Evolutionary conservation across 1,284 basidiomycete genomes (phyloP), one percentile per base, ranked within the genome.

Genomic region (Ustilago curta): DNA sequence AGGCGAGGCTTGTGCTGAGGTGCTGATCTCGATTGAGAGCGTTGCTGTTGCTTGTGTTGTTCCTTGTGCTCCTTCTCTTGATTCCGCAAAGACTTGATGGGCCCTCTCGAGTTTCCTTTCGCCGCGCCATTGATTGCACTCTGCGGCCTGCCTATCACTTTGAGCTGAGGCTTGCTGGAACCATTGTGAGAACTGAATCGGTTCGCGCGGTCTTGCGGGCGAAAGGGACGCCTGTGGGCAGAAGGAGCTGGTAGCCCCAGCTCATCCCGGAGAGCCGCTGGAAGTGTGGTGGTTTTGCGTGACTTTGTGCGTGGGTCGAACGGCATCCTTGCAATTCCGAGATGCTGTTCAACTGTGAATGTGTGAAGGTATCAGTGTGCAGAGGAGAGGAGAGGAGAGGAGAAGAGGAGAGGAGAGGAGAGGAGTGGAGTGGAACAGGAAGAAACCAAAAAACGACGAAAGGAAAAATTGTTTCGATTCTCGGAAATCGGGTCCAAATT

Each of bases 261-360:
- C 68, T 83, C 82, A 29, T 79, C 77, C 11, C 78, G 70, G 8
- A 84, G 69, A 12, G 78, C 77, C 4, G 75, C 81, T 2, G 82
- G 82, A 0, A 83, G 76, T 12, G 62, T 59, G 1, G 82, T 83
- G 0, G 82, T 83, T 2, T 68, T 63, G 51, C 70, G 66, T 49
- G 60, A 49, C 53, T 74, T 75, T 37, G 64, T 64, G n/a, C 61
- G 59, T 16, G 64, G 65, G 40, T 75, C 65, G 45, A 75, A 70
- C 0, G 67, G 67, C 72, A 75, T 75, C 29, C 12, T 56, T 58
- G 4, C 19, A 25, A n/a, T 16, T 18, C 27, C 16, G 18, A 4
- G 11, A 29, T 7, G 37, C 19, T 44, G 19, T 5, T 23, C 2
- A 23, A 7, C 12, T 2, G 12, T 16, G 42, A 21, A 11, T 18